These are phyloP conservation scores for Scheffersomyces cryptocercus DNA, from an alignment of 1,139 yeast species.

Conservation along the genomic window DNA sequence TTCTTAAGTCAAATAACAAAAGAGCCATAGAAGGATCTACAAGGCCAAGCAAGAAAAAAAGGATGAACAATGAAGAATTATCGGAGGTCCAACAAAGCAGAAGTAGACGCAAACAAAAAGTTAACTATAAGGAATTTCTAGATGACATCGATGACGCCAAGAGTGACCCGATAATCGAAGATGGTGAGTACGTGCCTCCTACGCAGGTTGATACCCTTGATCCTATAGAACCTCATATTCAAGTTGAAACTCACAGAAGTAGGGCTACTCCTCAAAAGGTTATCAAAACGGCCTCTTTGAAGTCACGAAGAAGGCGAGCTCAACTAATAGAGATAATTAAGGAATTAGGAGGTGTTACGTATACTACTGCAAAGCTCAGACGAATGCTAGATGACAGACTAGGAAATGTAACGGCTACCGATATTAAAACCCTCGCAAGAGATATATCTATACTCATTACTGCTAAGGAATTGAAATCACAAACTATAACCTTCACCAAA, in stretches of 20 bases:
- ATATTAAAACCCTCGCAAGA: constrained; percentile 47
- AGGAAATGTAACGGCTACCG: constrained; percentile 41
- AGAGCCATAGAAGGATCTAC: constrained; percentile 6
- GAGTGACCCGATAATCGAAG: background rate
- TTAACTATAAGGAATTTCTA: background rate
- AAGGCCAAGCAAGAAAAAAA: constrained; percentile 7
- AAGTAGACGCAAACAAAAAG: background rate
- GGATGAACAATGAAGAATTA: constrained; percentile 3
- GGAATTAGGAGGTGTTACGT: constrained; percentile 44
- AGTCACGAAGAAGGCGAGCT: constrained; percentile 30
- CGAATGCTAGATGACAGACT: constrained; percentile 37
- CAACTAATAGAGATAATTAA: constrained; percentile 36
- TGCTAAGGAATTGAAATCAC: constrained; percentile 26
- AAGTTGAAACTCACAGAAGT: background rate
- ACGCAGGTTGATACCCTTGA: constrained; percentile 6
- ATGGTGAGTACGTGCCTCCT: constrained; percentile 3
- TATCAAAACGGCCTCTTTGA: constrained; percentile 10
- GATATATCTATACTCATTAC: constrained; percentile 33
- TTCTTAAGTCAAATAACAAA: constrained; percentile 17
- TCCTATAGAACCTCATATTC: constrained; percentile 12
- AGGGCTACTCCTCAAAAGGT: background rate
- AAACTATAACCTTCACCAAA: constrained; percentile 26
- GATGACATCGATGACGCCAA: background rate
- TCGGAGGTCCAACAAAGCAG: constrained; percentile 1
- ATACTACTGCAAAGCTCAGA: constrained; percentile 34